Base-by-base conservation (phyloP, 176 grass and related monocot genomes). In the Bromus sterilis region DNA sequence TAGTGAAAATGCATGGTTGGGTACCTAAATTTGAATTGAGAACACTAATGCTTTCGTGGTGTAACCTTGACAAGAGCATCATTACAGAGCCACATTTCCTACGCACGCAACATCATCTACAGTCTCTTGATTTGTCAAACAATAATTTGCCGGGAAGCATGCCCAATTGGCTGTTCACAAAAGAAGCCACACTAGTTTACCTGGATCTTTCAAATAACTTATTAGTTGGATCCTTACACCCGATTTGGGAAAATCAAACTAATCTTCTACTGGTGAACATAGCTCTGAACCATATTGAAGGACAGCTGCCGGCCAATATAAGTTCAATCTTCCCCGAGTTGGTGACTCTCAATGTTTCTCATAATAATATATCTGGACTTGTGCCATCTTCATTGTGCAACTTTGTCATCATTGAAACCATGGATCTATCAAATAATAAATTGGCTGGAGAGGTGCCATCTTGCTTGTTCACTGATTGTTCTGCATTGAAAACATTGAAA, bases 101-200 rank as follows among this genome's bases (percentile, higher is more conserved):
- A 44, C 31, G 21, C 40, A 80, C 84, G 55, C 85, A 87, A 5
- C 4, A 48, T 61, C 24, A 64, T 44, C 31, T 91, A 4, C 0
- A 77, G 6, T 1, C 30, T 14, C 81, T 91, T 41, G 76, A 84
- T 53, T 66, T 91, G 46, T 80, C 89, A 2, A 51, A 84, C 65
- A 91, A 67, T 62, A 60, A 63, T n/a, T 64, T 86, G 23, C 13
- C 16, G 5, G 89, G 77, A 49, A 76, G 6, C 13, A 66, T 88
- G 57, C 81, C 82, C 5, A 76, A 57, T 51, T 91, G 82, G 64
- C 11, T 88, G 23, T 77, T 91, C 3, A 66, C 78, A 77, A 84
- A 88, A 8, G 23, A 77, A 7, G 34, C 73, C 1, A 14, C 73
- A 39, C 29, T 91, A 9, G 20, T n/a, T 40, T 14, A 48, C 11